Evolutionary conservation across 306 rosid genomes (phyloP).

Genomic region (Cyamopsis tetragonoloba): DNA sequence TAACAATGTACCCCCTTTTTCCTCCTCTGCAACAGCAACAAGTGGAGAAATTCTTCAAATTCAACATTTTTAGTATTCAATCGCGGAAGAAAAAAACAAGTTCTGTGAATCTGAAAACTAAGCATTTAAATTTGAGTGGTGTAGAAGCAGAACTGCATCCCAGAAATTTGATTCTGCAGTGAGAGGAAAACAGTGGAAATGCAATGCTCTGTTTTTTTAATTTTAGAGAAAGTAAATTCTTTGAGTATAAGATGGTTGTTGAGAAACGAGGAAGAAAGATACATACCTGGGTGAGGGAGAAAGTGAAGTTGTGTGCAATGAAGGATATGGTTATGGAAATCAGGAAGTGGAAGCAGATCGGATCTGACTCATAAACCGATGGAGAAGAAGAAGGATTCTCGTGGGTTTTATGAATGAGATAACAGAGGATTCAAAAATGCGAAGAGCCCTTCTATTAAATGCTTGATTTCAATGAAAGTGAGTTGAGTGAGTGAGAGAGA

Average conservation of each 20-base stretch:
- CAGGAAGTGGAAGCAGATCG: constrained; percentile 25
- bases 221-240: not conserved
- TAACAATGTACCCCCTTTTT: too few species aligned
- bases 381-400: constrained; percentile 31
- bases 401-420: constrained; percentile 39
- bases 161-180: not conserved
- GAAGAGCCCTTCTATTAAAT: constrained; percentile 45
- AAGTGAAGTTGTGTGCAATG: not conserved
- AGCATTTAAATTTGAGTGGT: not conserved
- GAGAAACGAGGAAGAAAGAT: too few species aligned
- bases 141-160: not conserved
- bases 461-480: constrained; percentile 29
- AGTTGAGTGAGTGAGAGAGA: not conserved
- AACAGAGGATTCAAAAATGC: constrained; percentile 41
- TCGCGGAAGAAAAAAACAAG: too few species aligned
- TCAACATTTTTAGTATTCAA: too few species aligned
- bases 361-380: constrained; percentile 38
- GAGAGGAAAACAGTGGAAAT: not conserved
- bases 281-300: constrained; percentile 11
- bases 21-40: constrained; percentile 23
- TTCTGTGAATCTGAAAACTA: not conserved
- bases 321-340: not conserved
- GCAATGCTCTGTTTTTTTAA: not conserved
- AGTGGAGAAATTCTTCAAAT: not conserved
- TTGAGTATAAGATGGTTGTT: too few species aligned